Percentiles rank a stretch among this genome's conserved stretches.
These are phyloP conservation scores for Lophiostoma macrostomum DNA, from an alignment of 495 filamentous ascomycete species.

Conservation along the genomic window DNA sequence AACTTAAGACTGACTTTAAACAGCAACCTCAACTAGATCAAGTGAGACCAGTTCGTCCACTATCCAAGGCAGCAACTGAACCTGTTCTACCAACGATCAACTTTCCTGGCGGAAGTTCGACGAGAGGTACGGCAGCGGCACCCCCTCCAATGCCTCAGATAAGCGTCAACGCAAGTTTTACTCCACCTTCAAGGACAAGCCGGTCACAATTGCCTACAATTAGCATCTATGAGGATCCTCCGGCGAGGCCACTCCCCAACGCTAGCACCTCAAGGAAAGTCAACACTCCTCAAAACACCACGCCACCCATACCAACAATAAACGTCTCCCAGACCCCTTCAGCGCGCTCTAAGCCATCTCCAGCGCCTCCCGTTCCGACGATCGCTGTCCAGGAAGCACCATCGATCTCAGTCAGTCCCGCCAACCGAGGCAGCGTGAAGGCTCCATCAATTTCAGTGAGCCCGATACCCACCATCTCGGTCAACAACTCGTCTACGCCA, in stretches of 20 bases:
- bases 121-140: neutral
- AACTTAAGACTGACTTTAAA: no score
- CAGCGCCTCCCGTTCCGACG: slow-evolving; percentile 46
- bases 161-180: slow-evolving; percentile 3
- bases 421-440: slow-evolving; percentile 12
- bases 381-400: slow-evolving; percentile 56
- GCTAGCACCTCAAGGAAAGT: slow-evolving; percentile 24
- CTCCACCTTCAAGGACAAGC: slow-evolving; percentile 18
- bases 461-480: slow-evolving; percentile 29
- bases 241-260: slow-evolving; percentile 20
- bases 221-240: slow-evolving; percentile 22
- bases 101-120: neutral
- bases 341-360: slow-evolving; percentile 32
- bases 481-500: slow-evolving; percentile 9
- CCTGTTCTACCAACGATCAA: slow-evolving; percentile 27
- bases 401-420: slow-evolving; percentile 39
- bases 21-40: neutral
- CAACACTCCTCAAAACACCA: slow-evolving; percentile 21
- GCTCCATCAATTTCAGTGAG: slow-evolving; percentile 32
- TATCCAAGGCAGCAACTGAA: slow-evolving; percentile 25
- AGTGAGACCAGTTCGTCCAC: slow-evolving; percentile 7
- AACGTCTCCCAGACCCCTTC: slow-evolving; percentile 38
- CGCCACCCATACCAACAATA: slow-evolving; percentile 36
- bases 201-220: slow-evolving; percentile 19
- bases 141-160: slow-evolving; percentile 14